phyloP scores from a whole-genome alignment of 306 rosid species.

The Astragalus membranaceus region DNA sequence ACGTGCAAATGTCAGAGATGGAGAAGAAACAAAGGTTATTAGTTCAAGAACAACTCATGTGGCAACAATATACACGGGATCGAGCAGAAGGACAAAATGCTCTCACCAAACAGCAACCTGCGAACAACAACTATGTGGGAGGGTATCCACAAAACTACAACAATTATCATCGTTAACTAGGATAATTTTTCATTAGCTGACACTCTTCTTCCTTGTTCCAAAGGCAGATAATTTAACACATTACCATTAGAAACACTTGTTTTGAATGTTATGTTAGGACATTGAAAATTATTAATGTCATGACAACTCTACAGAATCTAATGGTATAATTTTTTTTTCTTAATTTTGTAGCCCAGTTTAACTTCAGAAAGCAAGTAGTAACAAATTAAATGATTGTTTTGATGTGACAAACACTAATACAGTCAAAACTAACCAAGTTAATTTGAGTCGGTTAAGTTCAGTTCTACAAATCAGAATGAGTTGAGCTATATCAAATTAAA shows the following conservation, averaged over 20 bases:
- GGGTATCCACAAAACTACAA: constrained; percentile 50
- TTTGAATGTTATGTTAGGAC: constrained; percentile 5
- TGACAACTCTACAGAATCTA: neutral
- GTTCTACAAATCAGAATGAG: neutral
- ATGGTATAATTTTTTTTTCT: neutral
- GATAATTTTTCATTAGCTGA: neutral
- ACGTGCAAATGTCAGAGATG: constrained; percentile 94
- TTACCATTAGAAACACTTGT: neutral
- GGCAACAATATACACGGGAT: constrained; percentile 80
- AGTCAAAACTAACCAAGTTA: neutral
- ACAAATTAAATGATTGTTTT: neutral
- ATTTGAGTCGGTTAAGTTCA: neutral
- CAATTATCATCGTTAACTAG: constrained; percentile 18
- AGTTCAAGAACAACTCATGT: constrained; percentile 68
- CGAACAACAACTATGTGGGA: constrained; percentile 40
- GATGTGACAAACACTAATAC: neutral
- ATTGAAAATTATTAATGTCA: neutral
- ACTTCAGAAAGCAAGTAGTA: neutral
- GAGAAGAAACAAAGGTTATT: constrained; percentile 81
- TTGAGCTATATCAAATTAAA: neutral
- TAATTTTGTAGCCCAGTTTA: neutral
- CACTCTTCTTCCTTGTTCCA: neutral
- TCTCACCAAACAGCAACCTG: constrained; percentile 36
- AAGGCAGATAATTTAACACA: neutral
- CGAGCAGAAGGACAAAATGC: constrained; percentile 61